These are phyloP conservation scores for Clarireedia sp. DNA, from an alignment of 2,329 filamentous ascomycete genomes.

Conservation along the genomic window DNA sequence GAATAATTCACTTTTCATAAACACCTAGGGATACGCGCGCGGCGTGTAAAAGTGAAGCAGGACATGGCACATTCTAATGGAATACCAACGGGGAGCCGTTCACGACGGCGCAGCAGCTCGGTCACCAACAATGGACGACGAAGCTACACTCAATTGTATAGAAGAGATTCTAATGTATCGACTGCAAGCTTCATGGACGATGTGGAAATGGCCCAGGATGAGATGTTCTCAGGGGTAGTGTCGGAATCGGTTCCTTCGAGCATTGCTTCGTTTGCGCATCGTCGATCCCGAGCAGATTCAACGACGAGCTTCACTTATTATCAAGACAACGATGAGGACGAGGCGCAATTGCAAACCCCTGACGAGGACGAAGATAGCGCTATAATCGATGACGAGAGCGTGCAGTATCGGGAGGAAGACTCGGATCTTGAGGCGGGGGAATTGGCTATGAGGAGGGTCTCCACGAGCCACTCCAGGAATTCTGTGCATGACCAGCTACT, in stretches of 20 bases:
- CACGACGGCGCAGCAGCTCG: conserved; percentile 27
- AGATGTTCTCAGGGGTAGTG: conserved; percentile 89
- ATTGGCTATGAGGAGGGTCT: conserved; percentile 46
- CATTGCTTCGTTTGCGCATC: conserved; percentile 83
- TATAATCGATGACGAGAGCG: conserved; percentile 33
- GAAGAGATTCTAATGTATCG: conserved; percentile 62
- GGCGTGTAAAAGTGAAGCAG: conserved; percentile 2
- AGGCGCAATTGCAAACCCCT: conserved; percentile 32
- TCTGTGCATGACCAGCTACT: conserved; percentile 59
- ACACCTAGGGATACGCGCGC: conserved; percentile 1
- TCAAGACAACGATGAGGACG: conserved; percentile 57
- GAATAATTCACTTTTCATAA: not conserved
- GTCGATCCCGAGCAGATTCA: conserved; percentile 72
- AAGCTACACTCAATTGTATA: conserved; percentile 40
- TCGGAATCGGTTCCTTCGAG: conserved; percentile 95
- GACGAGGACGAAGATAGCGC: conserved; percentile 32
- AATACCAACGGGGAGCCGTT: conserved; percentile 17
- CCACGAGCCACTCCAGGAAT: conserved; percentile 50
- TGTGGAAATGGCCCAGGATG: conserved; percentile 97
- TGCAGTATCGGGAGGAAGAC: conserved; percentile 27
- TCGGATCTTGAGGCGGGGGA: conserved; percentile 30
- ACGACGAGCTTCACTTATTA: conserved; percentile 87
- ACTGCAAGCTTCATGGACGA: conserved; percentile 79
- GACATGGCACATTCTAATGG: conserved; percentile 25
- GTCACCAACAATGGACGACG: conserved; percentile 23